Conservation (phyloP, 306 rosid genomes). For the Mimosa pudica region DNA sequence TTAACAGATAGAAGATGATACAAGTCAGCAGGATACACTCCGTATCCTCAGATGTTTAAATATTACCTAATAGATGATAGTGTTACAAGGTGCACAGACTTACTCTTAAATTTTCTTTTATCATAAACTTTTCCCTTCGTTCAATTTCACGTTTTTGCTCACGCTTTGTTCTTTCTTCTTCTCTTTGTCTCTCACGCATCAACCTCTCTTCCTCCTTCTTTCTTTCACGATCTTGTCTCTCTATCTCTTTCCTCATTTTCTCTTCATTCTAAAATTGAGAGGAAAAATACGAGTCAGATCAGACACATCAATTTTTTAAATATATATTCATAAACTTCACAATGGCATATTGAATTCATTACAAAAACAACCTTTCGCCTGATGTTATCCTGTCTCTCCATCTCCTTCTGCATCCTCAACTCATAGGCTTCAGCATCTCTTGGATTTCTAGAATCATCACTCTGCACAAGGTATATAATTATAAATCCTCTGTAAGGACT, state of each 20-base stretch:
- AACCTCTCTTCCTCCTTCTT: conserved; percentile 94
- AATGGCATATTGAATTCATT: conserved; percentile 17
- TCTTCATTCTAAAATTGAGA: conserved; percentile 70
- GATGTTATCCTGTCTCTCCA: conserved; percentile 91
- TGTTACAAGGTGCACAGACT: conserved; percentile 31
- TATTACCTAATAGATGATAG: conserved; percentile 26
- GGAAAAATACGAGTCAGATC: conserved; percentile 28
- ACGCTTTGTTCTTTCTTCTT: conserved; percentile 85
- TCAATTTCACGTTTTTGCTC: conserved; percentile 88
- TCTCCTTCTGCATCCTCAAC: conserved; percentile 81
- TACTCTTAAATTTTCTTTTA: conserved; percentile 77
- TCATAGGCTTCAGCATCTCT: conserved; percentile 88
- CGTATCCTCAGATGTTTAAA: conserved; percentile 29
- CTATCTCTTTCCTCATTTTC: conserved; percentile 82
- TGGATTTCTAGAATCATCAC: conserved; percentile 68
- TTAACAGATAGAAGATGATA: conserved; percentile 29
- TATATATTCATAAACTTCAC: conserved; percentile 2
- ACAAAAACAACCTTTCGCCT: conserved; percentile 71
- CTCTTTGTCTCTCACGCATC: conserved; percentile 88
- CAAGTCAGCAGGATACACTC: conserved; percentile 27
- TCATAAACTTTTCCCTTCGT: conserved; percentile 87
- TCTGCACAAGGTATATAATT: conserved; percentile 47
- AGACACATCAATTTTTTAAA: background rate
- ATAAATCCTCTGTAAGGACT: conserved; percentile 29
- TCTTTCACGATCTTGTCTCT: conserved; percentile 92